A percentile compares a stretch with the other conserved stretches of the same genome.
Evolutionary conservation across 441 rosid genomes (phyloP).

Genomic region (Gossypium lobatum): DNA sequence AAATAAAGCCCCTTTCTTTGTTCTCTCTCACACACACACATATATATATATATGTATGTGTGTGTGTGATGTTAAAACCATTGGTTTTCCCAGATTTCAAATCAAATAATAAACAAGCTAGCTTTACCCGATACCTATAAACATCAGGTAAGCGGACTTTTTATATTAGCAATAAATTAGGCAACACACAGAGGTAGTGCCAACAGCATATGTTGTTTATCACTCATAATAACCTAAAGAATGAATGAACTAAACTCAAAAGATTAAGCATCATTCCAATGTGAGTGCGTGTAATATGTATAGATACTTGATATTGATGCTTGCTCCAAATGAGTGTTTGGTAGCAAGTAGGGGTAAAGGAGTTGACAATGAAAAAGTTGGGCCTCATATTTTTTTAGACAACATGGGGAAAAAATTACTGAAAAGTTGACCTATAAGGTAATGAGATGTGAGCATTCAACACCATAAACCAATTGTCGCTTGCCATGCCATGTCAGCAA

Average conservation of each 20-base stretch:
- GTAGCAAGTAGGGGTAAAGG: slow-evolving; percentile 16
- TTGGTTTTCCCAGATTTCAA: background rate
- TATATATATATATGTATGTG: too few relatives aligned
- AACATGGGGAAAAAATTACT: slow-evolving; percentile 16
- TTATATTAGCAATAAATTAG: background rate
- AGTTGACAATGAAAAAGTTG: slow-evolving; percentile 43
- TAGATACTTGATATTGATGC: slow-evolving; percentile 20
- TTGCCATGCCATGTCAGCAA: slow-evolving; percentile 11
- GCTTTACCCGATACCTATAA: background rate
- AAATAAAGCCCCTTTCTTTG: too few relatives aligned
- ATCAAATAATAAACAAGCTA: background rate
- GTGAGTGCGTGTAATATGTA: background rate
- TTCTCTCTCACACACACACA: too few relatives aligned
- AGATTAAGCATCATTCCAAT: background rate
- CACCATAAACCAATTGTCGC: slow-evolving; percentile 2
- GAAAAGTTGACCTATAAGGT: slow-evolving; percentile 18
- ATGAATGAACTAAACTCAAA: slow-evolving; percentile 1
- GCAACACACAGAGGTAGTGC: slow-evolving; percentile 22
- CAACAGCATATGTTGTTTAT: slow-evolving; percentile 32
- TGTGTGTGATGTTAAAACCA: background rate
- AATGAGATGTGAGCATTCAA: slow-evolving; percentile 29
- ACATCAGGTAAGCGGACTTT: background rate
- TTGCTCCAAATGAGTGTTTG: slow-evolving; percentile 4
- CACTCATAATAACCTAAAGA: slow-evolving; percentile 2
- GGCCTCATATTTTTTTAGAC: slow-evolving; percentile 10